Percentiles rank a stretch among this genome's conserved stretches.
phyloP scores from a whole-genome alignment of 2,329 filamentous ascomycete species.

The Penicillium sp. region DNA sequence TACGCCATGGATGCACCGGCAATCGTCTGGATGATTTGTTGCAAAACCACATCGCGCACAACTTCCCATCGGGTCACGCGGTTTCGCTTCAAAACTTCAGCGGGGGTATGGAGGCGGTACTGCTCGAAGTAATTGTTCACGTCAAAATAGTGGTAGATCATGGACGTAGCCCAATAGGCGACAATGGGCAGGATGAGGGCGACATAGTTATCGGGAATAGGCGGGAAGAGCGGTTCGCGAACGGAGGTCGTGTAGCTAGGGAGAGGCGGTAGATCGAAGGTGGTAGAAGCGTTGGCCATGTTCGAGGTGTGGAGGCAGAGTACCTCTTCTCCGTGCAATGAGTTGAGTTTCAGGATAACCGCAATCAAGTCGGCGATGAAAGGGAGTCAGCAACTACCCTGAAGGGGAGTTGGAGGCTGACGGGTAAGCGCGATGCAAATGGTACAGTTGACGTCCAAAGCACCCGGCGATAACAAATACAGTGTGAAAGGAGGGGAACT shows the following conservation, averaged over 20 bases:
- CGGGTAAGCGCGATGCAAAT: neutral
- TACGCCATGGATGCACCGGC: constrained; percentile 66
- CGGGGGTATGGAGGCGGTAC: constrained; percentile 92
- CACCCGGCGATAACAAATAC: neutral
- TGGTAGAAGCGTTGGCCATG: constrained; percentile 39
- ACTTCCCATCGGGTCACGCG: constrained; percentile 82
- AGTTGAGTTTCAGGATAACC: neutral
- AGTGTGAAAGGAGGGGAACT: neutral
- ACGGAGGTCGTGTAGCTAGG: constrained; percentile 74
- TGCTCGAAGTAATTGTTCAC: constrained; percentile 80
- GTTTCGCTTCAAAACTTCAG: constrained; percentile 83
- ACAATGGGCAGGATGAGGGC: constrained; percentile 72
- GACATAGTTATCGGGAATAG: constrained; percentile 77
- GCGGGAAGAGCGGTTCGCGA: constrained; percentile 69
- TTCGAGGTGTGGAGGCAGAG: constrained; percentile 3
- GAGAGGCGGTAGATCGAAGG: constrained; percentile 71
- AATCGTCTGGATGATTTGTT: constrained; percentile 83
- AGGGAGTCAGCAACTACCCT: neutral
- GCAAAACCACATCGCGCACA: constrained; percentile 82
- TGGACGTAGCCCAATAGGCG: constrained; percentile 84
- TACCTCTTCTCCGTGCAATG: neutral
- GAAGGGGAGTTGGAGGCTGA: neutral
- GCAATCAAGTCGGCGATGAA: neutral
- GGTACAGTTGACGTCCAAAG: neutral
- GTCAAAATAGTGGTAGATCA: constrained; percentile 86